These are phyloP conservation scores for Venturia pyrina DNA, from an alignment of 2,329 filamentous ascomycete genomes.

Conservation along the genomic window DNA sequence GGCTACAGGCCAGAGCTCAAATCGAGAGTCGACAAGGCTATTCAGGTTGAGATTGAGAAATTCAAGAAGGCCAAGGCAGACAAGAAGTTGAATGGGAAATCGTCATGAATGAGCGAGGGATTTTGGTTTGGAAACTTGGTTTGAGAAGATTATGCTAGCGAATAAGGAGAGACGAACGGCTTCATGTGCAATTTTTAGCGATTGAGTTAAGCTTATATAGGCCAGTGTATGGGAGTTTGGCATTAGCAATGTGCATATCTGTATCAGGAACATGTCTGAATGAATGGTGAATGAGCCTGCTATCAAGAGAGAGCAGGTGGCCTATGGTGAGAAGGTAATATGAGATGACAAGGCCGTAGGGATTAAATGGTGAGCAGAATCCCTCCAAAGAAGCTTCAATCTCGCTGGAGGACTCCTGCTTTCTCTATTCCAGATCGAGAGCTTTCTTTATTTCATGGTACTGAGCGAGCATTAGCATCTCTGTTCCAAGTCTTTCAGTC, in stretches of 20 bases:
- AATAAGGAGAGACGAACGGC: not conserved
- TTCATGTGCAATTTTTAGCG: not conserved
- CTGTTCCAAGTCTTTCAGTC: not conserved
- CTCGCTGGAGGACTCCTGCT: not conserved
- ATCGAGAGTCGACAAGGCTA: slow-evolving; percentile 64
- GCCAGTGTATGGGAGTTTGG: not conserved
- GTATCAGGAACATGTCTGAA: not conserved
- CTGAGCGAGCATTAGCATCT: not conserved
- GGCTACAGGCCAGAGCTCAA: slow-evolving; percentile 87
- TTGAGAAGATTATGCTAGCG: not conserved
- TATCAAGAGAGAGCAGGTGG: not conserved
- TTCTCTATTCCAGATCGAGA: not conserved
- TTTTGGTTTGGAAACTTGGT: not conserved
- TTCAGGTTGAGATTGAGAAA: slow-evolving; percentile 67
- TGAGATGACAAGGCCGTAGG: not conserved
- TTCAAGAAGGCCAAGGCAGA: slow-evolving; percentile 49
- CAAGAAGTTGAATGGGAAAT: slow-evolving; percentile 21
- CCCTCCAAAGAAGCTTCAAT: not conserved
- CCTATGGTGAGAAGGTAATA: not conserved
- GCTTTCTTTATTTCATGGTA: not conserved
- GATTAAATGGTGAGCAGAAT: not conserved
- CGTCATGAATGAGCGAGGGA: slow-evolving; percentile 9
- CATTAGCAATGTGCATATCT: not conserved
- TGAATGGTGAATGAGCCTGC: not conserved
- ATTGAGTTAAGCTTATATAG: not conserved